These are phyloP conservation scores for Veloboletus limbatus DNA, from an alignment of 1,284 basidiomycete species.

Conservation along the genomic window DNA sequence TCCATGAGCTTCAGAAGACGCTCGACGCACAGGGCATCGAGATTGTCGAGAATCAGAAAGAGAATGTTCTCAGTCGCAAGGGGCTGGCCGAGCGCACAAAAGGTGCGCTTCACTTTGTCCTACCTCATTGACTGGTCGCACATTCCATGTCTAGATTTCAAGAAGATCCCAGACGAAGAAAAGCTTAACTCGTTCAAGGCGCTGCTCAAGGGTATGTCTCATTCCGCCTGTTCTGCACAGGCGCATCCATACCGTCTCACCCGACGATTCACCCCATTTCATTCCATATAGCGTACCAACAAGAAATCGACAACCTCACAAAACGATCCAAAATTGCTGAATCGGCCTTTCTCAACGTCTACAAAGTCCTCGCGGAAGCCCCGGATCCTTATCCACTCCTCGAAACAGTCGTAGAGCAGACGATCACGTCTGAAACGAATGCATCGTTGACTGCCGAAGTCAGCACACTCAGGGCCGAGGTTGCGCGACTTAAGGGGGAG, in stretches of 20 bases:
- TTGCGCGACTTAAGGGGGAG: conserved; percentile 72
- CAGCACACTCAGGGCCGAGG: conserved; percentile 68
- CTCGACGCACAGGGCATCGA: conserved; percentile 89
- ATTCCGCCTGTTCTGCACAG: background rate
- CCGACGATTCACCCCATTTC: too few species aligned
- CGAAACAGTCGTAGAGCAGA: conserved; percentile 91
- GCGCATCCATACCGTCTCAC: background rate
- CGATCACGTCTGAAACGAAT: conserved; percentile 65
- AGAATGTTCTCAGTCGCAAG: conserved; percentile 91
- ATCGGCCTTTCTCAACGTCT: conserved; percentile 90
- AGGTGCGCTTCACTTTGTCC: conserved; percentile 47
- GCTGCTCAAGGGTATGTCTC: conserved; percentile 70
- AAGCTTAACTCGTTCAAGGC: conserved; percentile 85
- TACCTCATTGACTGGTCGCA: background rate
- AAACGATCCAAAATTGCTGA: conserved; percentile 89
- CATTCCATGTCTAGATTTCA: conserved; percentile 55
- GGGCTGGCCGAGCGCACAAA: conserved; percentile 90
- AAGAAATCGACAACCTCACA: conserved; percentile 93
- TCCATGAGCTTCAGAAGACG: conserved; percentile 88
- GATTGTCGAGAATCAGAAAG: conserved; percentile 97
- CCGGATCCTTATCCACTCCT: conserved; percentile 96
- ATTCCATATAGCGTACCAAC: conserved; percentile 95
- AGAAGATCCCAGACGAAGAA: conserved; percentile 84
- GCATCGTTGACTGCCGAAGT: conserved; percentile 52
- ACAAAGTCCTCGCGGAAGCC: conserved; percentile 91